Percentiles rank a stretch among this genome's conserved stretches.
phyloP scores from a whole-genome alignment of 2,329 filamentous ascomycete genomes.

The Teratosphaeria gauchensis region DNA sequence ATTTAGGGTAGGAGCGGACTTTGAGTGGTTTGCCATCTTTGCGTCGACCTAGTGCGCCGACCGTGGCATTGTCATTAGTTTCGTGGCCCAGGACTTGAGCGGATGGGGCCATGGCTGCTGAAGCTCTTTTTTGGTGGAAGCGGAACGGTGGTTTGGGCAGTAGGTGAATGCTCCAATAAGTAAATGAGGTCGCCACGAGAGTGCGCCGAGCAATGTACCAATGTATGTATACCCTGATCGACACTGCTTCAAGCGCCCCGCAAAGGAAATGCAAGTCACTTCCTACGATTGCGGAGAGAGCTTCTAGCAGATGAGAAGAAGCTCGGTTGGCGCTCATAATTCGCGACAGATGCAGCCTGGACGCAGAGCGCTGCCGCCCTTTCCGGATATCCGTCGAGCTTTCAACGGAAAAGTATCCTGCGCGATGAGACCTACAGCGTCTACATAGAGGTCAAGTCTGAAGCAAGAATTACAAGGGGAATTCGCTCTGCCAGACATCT shows the following conservation, averaged over 20 bases:
- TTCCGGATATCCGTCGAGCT: not conserved
- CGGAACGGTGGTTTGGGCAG: not conserved
- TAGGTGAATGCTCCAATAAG: not conserved
- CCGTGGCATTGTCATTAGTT: slow-evolving; percentile 30
- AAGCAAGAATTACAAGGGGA: too few species aligned
- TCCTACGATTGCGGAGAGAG: not conserved
- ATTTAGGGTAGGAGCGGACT: slow-evolving; percentile 36
- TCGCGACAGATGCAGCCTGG: not conserved
- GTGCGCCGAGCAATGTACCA: not conserved
- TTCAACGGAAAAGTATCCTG: not conserved
- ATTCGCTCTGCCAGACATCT: not conserved
- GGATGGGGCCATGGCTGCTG: slow-evolving; percentile 27
- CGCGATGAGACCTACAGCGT: not conserved
- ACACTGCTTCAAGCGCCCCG: not conserved
- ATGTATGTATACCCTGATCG: not conserved
- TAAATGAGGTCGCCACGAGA: not conserved
- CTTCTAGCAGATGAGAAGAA: not conserved
- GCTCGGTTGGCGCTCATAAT: not conserved
- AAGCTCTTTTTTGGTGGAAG: not conserved
- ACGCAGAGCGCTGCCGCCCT: not conserved
- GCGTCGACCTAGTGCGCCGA: slow-evolving; percentile 39
- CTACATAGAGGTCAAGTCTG: too few species aligned
- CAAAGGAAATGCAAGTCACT: not conserved
- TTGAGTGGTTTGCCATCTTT: slow-evolving; percentile 36
- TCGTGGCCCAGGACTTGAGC: slow-evolving; percentile 28